Conservation (phyloP, 2,329 filamentous ascomycete species). For the Cadophora luteo-olivacea region DNA sequence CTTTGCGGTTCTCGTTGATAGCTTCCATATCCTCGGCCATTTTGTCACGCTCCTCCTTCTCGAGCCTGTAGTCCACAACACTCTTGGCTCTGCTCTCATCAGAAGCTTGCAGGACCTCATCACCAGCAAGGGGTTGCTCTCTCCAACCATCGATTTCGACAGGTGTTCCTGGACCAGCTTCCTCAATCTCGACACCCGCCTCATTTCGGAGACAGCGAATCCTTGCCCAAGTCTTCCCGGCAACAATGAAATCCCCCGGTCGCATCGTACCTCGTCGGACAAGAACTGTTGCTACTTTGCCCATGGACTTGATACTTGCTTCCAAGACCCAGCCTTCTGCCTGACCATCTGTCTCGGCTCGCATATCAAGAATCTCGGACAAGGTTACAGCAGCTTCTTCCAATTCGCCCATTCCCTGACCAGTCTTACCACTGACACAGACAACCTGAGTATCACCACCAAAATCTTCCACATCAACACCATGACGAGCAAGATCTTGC, state of each 20-base stretch:
- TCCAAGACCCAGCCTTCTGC: slow-evolving; percentile 96
- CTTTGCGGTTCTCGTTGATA: slow-evolving; percentile 71
- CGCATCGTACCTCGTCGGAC: slow-evolving; percentile 86
- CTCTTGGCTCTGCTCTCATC: slow-evolving; percentile 80
- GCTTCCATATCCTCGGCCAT: slow-evolving; percentile 74
- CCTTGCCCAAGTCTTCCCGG: slow-evolving; percentile 85
- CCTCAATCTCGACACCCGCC: slow-evolving; percentile 72
- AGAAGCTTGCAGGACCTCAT: slow-evolving; percentile 82
- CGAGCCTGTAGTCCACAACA: slow-evolving; percentile 77
- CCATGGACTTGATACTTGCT: slow-evolving; percentile 83
- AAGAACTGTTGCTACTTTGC: slow-evolving; percentile 86
- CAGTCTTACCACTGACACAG: slow-evolving; percentile 90
- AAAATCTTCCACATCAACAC: slow-evolving; percentile 91
- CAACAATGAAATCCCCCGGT: slow-evolving; percentile 82
- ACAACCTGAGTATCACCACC: slow-evolving; percentile 95
- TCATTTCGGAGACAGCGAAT: slow-evolving; percentile 88
- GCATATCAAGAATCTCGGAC: slow-evolving; percentile 88
- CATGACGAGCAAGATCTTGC: slow-evolving; percentile 80
- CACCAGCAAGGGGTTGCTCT: slow-evolving; percentile 83
- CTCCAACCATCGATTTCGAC: slow-evolving; percentile 96
- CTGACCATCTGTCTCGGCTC: slow-evolving; percentile 76
- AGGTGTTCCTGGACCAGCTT: slow-evolving; percentile 86
- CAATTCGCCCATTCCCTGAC: slow-evolving; percentile 86
- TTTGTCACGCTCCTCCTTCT: slow-evolving; percentile 72
- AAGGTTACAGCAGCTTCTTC: slow-evolving; percentile 90